A percentile compares a stretch with the other conserved stretches of the same genome.
These are phyloP conservation scores for Pseudocercospora musae DNA, from an alignment of 2,329 filamentous ascomycete genomes.

Conservation along the genomic window DNA sequence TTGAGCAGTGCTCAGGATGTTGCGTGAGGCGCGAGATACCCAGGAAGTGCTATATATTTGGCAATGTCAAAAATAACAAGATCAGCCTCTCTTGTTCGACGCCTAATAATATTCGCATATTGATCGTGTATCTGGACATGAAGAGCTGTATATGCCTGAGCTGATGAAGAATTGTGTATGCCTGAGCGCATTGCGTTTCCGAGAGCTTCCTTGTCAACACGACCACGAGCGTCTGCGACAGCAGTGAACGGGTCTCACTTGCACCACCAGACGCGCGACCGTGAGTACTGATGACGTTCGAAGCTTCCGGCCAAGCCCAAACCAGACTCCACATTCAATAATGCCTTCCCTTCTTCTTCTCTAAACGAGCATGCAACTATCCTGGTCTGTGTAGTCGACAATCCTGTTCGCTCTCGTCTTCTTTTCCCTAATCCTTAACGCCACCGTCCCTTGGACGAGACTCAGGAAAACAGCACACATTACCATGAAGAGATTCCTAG, in stretches of 20 bases:
- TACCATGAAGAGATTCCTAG: conserved; percentile 39
- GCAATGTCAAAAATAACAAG: neutral
- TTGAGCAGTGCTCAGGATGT: conserved; percentile 1
- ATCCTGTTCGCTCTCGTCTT: conserved; percentile 22
- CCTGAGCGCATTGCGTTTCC: neutral
- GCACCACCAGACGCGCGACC: conserved; percentile 1
- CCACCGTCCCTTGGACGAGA: conserved; percentile 3
- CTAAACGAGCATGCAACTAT: conserved; percentile 1
- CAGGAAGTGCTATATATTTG: neutral
- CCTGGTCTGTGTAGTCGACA: conserved; percentile 20
- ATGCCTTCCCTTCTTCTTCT: neutral
- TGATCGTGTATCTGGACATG: conserved; percentile 10
- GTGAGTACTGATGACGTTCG: conserved; percentile 7
- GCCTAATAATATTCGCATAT: conserved; percentile 4
- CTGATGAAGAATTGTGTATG: too few species aligned
- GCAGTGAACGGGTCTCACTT: conserved; percentile 8
- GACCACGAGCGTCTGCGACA: neutral
- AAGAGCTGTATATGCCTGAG: too few species aligned
- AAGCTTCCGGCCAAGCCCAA: neutral
- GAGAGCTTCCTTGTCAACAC: neutral
- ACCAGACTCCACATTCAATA: conserved; percentile 2
- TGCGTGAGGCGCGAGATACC: neutral
- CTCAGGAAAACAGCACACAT: conserved; percentile 7
- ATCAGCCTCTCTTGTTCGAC: neutral
- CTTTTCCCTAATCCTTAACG: conserved; percentile 15